phyloP scores from a whole-genome alignment of 768 basidiomycete genomes.

The Boletus rubropictus region DNA sequence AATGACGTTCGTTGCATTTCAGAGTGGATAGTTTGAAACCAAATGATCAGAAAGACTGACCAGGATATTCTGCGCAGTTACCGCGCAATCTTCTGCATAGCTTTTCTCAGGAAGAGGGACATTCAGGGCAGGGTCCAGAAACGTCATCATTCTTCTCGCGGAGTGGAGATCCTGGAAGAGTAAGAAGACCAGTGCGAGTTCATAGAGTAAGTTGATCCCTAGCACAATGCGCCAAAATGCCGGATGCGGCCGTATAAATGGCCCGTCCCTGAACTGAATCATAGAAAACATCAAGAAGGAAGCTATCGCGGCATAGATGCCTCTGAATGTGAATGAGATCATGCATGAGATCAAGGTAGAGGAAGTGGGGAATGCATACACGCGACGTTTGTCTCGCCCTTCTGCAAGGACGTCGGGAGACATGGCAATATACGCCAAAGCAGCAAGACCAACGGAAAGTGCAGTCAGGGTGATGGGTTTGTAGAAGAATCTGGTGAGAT shows the following conservation, averaged over 20 bases:
- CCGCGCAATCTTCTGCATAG: slow-evolving; percentile 75
- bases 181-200: slow-evolving; percentile 75
- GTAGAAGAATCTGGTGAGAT: slow-evolving; percentile 71
- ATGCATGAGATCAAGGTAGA: slow-evolving; percentile 3
- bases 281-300: slow-evolving; percentile 78
- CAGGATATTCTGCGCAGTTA: slow-evolving; percentile 62
- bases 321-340: slow-evolving; percentile 39
- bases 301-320: slow-evolving; percentile 66
- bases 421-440: slow-evolving; percentile 77
- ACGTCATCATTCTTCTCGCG: slow-evolving; percentile 72
- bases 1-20: slow-evolving; percentile 1
- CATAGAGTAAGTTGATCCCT: slow-evolving; percentile 79
- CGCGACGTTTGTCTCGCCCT: slow-evolving; percentile 71
- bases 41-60: slow-evolving; percentile 33
- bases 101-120: slow-evolving; percentile 76
- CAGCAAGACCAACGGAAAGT: slow-evolving; percentile 56
- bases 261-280: slow-evolving; percentile 87
- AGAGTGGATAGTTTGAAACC: not conserved
- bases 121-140: slow-evolving; percentile 67
- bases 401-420: slow-evolving; percentile 81
- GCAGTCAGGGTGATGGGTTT: slow-evolving; percentile 77
- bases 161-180: slow-evolving; percentile 80
- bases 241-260: slow-evolving; percentile 84
- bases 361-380: slow-evolving; percentile 44
- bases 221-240: slow-evolving; percentile 79